These are phyloP conservation scores for Salix koriyanagi DNA, from an alignment of 345 rosid genomes.

Conservation along the genomic window DNA sequence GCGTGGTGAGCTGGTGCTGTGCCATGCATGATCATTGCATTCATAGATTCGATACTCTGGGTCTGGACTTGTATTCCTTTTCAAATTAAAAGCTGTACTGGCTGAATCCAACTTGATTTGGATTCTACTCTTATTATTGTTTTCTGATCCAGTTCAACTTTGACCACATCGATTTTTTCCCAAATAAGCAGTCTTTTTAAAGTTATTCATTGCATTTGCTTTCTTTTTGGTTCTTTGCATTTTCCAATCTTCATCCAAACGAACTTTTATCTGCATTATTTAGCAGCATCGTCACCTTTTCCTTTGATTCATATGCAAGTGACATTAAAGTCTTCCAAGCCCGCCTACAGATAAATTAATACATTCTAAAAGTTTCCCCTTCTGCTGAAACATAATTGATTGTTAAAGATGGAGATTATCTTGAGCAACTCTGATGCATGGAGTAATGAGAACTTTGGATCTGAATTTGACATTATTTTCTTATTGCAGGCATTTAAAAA, in stretches of 20 bases:
- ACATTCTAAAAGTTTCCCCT: slow-evolving; percentile 14
- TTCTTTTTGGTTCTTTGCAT: slow-evolving; percentile 23
- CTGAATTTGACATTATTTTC: slow-evolving; percentile 1
- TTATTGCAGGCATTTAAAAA: slow-evolving; percentile 60
- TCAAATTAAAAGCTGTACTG: not conserved
- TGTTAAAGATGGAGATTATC: not conserved
- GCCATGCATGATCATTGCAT: not conserved
- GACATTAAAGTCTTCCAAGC: slow-evolving; percentile 16
- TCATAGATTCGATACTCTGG: not conserved
- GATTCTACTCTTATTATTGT: slow-evolving; percentile 2
- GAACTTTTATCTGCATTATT: slow-evolving; percentile 11
- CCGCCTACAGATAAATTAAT: slow-evolving; percentile 9
- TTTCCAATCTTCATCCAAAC: slow-evolving; percentile 10
- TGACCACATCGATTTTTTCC: slow-evolving; percentile 10
- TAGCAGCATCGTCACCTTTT: slow-evolving; percentile 18
- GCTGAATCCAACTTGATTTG: not conserved
- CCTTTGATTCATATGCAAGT: slow-evolving; percentile 1
- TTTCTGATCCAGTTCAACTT: slow-evolving; percentile 24
- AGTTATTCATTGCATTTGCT: slow-evolving; percentile 20
- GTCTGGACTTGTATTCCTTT: not conserved
- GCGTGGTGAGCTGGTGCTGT: not conserved
- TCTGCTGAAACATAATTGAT: slow-evolving; percentile 6
- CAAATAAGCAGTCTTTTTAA: slow-evolving; percentile 19
- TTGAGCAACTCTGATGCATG: slow-evolving; percentile 9
- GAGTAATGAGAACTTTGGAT: not conserved